Base-by-base conservation (phyloP, 768 basidiomycete species). In the Pseudohyphozyma bogoriensis region DNA sequence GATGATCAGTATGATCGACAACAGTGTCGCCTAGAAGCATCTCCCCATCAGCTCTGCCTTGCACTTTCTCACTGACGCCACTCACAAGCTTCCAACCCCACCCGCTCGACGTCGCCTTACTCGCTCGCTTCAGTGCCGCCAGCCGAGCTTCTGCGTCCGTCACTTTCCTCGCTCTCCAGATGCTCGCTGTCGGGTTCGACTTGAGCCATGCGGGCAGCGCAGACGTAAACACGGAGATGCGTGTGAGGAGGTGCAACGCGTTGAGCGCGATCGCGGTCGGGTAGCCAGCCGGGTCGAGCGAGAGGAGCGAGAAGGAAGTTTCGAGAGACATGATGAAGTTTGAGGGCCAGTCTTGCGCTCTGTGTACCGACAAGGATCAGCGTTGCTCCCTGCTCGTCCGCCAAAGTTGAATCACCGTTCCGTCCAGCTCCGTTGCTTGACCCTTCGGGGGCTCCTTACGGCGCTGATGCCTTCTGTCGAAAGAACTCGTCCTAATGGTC, bases 281-380 rank as follows among this genome's bases (percentile, higher is more conserved):
- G 42, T 66, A 66, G 36, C 60, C 65, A 35, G 53, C 58, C 12
- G 55, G 16, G 22, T 66, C 65, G 58, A 66, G 52, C 28, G 65
- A 62, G 40, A 66, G 35, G 51, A 55, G 46, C 45, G 49, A 49
- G 42, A 60, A 9, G 1, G 58, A 60, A 1, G 65, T 66, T 31
- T 66, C 65, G 55, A 66, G 56, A 1, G 58, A 51, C 1, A 66
- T 33, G 11, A 60, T 20, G 8, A 56, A 28, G 49, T 66, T 62
- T 5, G 58, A 55, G 0, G 61, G 39, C 55, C 58, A 59, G 51
- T 66, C 65, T 4, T 22, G 51, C 2, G 51, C 58, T n/a, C 60
- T 62, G 55, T n/a, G 11, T 1, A n/a, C n/a, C n/a, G n/a, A n/a
- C n/a, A n/a, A n/a, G n/a, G n/a, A n/a, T n/a, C n/a, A 26, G 16